Evolutionary conservation across 768 basidiomycete genomes (phyloP).

Genomic region (Lanmaoa pseudosensibilis): DNA sequence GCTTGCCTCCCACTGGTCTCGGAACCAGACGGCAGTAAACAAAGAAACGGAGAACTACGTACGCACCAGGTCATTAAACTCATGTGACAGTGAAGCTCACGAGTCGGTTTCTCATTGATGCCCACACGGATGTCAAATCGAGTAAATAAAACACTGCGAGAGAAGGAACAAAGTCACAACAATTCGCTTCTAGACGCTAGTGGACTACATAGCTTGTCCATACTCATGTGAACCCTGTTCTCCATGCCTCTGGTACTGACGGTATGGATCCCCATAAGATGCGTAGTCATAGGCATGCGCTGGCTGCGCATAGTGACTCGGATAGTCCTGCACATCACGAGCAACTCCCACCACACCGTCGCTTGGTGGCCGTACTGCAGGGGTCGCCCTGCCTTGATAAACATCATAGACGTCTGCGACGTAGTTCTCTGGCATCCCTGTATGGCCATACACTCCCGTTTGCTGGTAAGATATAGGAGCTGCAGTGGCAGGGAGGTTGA

Average conservation of each 20-base stretch:
- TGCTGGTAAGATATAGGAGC: conserved; percentile 57
- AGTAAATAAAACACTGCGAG: conserved; percentile 28
- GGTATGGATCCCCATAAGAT: conserved; percentile 28
- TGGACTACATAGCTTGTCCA: conserved; percentile 35
- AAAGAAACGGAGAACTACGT: background rate
- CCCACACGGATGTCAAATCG: conserved; percentile 19
- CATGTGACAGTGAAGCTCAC: background rate
- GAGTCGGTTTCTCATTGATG: background rate
- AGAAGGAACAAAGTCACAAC: conserved; percentile 15
- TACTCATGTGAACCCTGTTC: conserved; percentile 31
- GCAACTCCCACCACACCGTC: conserved; percentile 35
- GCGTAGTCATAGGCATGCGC: conserved; percentile 30
- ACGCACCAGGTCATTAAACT: background rate
- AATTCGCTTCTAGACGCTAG: conserved; percentile 14
- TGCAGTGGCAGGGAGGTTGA: conserved; percentile 56
- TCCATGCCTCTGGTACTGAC: conserved; percentile 31
- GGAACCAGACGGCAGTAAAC: background rate
- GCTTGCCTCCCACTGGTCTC: background rate
- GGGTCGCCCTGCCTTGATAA: conserved; percentile 51
- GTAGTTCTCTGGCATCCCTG: conserved; percentile 29
- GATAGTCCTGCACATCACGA: conserved; percentile 42
- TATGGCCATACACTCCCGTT: conserved; percentile 18
- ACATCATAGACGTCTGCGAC: conserved; percentile 52
- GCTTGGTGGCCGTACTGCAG: conserved; percentile 33
- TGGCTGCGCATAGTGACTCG: conserved; percentile 28